Percentiles rank a stretch among this genome's conserved stretches.
These are phyloP conservation scores for Micractinium conductrix DNA, from an alignment of 139 green algal species.

Conservation along the genomic window DNA sequence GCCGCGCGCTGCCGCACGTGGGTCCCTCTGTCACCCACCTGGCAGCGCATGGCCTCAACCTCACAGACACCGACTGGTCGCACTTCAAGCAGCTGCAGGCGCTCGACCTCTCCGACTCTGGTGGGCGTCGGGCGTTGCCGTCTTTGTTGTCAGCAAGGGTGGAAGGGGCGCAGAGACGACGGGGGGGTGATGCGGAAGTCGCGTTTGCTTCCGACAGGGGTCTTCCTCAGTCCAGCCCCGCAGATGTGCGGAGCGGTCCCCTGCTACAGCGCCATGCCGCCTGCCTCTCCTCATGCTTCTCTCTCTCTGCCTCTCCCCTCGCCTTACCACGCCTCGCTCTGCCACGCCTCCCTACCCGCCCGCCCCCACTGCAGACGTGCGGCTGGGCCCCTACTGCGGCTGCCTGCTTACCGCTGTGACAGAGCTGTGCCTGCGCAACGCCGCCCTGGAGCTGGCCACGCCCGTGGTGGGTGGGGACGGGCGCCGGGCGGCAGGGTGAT, in stretches of 20 bases:
- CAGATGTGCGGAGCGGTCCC: too few species aligned
- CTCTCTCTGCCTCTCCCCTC: neutral
- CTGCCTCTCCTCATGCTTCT: neutral
- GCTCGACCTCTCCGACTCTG: slow-evolving; percentile 18
- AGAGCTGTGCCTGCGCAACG: neutral
- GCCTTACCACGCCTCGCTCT: neutral
- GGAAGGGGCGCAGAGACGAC: too few species aligned
- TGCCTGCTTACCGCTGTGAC: slow-evolving; percentile 4
- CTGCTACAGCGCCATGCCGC: too few species aligned
- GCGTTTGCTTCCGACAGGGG: too few species aligned
- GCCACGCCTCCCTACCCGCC: neutral
- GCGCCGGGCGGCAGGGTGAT: too few species aligned
- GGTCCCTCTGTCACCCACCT: slow-evolving; percentile 5
- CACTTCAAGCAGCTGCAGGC: neutral
- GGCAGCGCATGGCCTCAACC: slow-evolving; percentile 24
- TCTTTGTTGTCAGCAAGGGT: too few species aligned
- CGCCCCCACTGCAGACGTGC: slow-evolving; percentile 6
- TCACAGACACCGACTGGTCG: slow-evolving; percentile 11
- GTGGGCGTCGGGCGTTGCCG: too few species aligned
- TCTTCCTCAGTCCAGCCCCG: too few species aligned
- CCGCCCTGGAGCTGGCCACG: slow-evolving; percentile 18
- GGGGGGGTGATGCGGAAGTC: too few species aligned
- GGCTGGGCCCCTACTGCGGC: slow-evolving; percentile 30
- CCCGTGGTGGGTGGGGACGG: too few species aligned
- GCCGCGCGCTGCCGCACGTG: slow-evolving; percentile 18